Evolutionary conservation across 805 yeast genomes (phyloP).

Genomic region (Teunomyces kruisii): DNA sequence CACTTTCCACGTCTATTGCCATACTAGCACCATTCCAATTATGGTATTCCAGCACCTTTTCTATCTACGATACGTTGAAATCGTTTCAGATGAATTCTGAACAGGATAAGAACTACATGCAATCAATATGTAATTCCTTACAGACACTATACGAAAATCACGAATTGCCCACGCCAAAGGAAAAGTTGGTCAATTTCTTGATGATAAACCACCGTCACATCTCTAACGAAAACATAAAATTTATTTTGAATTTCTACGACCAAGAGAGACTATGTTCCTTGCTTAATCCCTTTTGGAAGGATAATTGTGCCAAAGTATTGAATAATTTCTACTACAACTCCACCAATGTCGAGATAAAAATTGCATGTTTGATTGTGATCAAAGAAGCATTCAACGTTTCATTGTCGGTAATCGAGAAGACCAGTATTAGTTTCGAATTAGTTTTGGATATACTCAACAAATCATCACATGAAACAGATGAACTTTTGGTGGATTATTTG

Average conservation of each 20-base stretch:
- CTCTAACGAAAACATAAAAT: slow-evolving; percentile 36
- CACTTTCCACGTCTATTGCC: not conserved
- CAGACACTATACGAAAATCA: slow-evolving; percentile 28
- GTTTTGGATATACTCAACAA: slow-evolving; percentile 31
- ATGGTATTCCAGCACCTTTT: slow-evolving; percentile 40
- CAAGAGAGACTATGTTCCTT: slow-evolving; percentile 55
- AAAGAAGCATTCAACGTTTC: slow-evolving; percentile 38
- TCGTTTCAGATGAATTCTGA: slow-evolving; percentile 21
- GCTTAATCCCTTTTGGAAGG: slow-evolving; percentile 51
- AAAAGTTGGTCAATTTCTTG: slow-evolving; percentile 42
- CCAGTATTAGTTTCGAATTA: slow-evolving; percentile 29
- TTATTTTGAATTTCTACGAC: slow-evolving; percentile 48
- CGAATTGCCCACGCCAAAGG: slow-evolving; percentile 43
- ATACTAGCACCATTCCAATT: slow-evolving; percentile 29
- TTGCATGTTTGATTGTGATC: slow-evolving; percentile 33
- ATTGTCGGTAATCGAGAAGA: slow-evolving; percentile 25
- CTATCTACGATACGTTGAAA: slow-evolving; percentile 41
- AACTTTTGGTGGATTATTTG: slow-evolving; percentile 29
- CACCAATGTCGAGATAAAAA: slow-evolving; percentile 22
- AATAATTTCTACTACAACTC: slow-evolving; percentile 41
- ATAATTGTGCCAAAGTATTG: slow-evolving; percentile 44
- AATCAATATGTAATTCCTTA: slow-evolving; percentile 34
- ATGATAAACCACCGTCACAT: slow-evolving; percentile 36
- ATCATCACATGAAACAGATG: slow-evolving; percentile 29
- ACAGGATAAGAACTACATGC: slow-evolving; percentile 32